Evolutionary conservation across 129 eudicot species (phyloP).

Genomic region (Arctium lappa): DNA sequence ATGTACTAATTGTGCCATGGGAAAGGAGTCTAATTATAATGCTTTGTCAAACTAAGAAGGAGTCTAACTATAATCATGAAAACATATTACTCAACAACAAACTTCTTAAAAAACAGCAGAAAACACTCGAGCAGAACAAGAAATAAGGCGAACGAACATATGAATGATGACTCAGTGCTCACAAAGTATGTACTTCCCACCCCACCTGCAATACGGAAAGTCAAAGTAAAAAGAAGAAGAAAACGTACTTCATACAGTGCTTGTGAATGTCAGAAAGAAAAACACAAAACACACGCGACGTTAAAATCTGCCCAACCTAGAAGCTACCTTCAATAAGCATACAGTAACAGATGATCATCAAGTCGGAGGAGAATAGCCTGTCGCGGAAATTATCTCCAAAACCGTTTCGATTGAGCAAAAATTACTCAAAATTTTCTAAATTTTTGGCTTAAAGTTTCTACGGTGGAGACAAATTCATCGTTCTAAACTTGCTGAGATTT

Average conservation of each 20-base stretch:
- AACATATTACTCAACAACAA: neutral
- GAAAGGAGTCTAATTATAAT: neutral
- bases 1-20: neutral
- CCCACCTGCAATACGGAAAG: neutral
- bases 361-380: neutral
- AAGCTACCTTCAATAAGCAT: neutral
- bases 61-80: neutral
- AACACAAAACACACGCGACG: neutral
- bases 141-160: neutral
- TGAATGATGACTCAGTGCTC: neutral
- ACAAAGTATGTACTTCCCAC: neutral
- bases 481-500: slow-evolving; percentile 7
- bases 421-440: slow-evolving; percentile 5
- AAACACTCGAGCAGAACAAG: neutral
- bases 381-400: neutral
- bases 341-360: neutral
- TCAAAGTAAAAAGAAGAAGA: neutral
- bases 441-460: neutral
- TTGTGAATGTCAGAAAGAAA: slow-evolving; percentile 1
- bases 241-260: slow-evolving; percentile 7
- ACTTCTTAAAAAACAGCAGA: neutral
- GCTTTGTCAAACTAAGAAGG: neutral
- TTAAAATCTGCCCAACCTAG: neutral
- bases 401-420: slow-evolving; percentile 2
- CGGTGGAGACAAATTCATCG: neutral